These are phyloP conservation scores for Fraxinus xanthoxyloides DNA, from an alignment of 305 asterid genomes.

Conservation along the genomic window DNA sequence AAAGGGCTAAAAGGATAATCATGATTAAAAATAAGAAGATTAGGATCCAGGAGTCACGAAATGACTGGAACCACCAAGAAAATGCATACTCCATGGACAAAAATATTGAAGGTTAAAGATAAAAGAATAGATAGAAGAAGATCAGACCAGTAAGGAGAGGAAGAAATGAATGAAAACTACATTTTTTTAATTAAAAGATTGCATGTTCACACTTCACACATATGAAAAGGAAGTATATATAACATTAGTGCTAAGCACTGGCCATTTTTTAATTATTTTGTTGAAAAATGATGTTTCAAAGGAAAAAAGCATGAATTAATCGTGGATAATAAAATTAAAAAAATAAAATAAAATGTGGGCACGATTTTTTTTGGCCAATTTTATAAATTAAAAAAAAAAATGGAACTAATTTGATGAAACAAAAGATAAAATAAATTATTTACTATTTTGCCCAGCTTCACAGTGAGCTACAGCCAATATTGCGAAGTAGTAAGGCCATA, in stretches of 20 bases:
- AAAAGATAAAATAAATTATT: neutral
- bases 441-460: neutral
- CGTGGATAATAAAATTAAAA: neutral
- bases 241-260: neutral
- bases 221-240: neutral
- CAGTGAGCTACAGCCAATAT: neutral
- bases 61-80: constrained; percentile 16
- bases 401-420: neutral
- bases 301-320: neutral
- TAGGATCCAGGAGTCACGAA: constrained; percentile 9
- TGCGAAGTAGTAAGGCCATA: neutral
- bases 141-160: neutral
- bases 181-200: neutral
- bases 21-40: constrained; percentile 12
- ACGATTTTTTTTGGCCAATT: too few relatives aligned
- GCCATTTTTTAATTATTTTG: constrained; percentile 14
- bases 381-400: too few relatives aligned
- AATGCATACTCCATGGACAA: constrained; percentile 31
- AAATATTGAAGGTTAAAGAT: constrained; percentile 6
- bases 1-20: constrained; percentile 12
- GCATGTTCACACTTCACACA: constrained; percentile 17
- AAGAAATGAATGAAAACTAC: neutral
- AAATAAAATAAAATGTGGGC: neutral
- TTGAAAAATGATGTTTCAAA: neutral
- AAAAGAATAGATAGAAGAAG: neutral